phyloP scores from a whole-genome alignment of 257 asterid genomes.

The Jacaranda copaia region DNA sequence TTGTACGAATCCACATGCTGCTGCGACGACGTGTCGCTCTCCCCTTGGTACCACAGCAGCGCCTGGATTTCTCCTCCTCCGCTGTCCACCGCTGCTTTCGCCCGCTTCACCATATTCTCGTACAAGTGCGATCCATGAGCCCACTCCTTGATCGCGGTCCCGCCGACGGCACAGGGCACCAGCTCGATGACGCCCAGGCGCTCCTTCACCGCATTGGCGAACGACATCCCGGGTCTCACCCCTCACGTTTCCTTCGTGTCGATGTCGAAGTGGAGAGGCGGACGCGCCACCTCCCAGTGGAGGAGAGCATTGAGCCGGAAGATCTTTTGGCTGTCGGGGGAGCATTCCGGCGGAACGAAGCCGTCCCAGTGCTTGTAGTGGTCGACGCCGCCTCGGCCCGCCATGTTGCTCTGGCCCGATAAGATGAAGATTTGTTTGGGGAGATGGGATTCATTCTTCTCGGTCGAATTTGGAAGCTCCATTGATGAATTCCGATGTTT shows the following conservation, averaged over 20 bases:
- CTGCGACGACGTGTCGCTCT: slow-evolving; percentile 77
- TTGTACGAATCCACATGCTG: slow-evolving; percentile 60
- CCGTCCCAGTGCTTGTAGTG: slow-evolving; percentile 71
- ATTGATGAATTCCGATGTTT: slow-evolving; percentile 16
- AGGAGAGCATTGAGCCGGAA: slow-evolving; percentile 67
- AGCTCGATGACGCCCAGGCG: slow-evolving; percentile 62
- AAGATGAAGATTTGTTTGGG: slow-evolving; percentile 73
- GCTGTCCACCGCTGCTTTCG: slow-evolving; percentile 51
- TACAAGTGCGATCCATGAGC: slow-evolving; percentile 69
- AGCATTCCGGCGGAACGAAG: slow-evolving; percentile 69
- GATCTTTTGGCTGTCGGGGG: slow-evolving; percentile 59
- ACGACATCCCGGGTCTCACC: slow-evolving; percentile 90
- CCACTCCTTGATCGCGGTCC: slow-evolving; percentile 91
- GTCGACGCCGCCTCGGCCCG: slow-evolving; percentile 95
- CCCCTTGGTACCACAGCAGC: slow-evolving; percentile 94
- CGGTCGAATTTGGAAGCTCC: slow-evolving; percentile 38
- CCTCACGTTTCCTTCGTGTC: slow-evolving; percentile 80
- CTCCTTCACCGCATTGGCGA: slow-evolving; percentile 74
- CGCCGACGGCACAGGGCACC: slow-evolving; percentile 94
- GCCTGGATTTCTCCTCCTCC: slow-evolving; percentile 70
- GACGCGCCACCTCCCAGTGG: slow-evolving; percentile 78
- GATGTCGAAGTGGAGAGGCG: slow-evolving; percentile 88
- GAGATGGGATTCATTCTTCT: slow-evolving; percentile 40
- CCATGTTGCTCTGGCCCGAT: slow-evolving; percentile 98
- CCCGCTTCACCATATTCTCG: slow-evolving; percentile 75